Percentiles rank a stretch among this genome's conserved stretches.
Conservation (phyloP, 495 filamentous ascomycete species). For the Letharia columbiana region DNA sequence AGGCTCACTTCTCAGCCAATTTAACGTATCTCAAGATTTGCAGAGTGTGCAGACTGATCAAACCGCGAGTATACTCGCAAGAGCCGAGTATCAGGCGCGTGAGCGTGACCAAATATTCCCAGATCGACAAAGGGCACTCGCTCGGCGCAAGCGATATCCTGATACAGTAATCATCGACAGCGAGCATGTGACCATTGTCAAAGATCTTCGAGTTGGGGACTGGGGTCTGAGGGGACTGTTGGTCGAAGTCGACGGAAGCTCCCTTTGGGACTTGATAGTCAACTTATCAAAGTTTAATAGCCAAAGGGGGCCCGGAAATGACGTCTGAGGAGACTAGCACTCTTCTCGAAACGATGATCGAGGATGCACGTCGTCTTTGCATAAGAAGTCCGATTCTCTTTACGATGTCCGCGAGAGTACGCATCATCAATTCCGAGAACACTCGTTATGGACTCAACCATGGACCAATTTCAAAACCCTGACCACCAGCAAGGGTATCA, state of each 20-base stretch:
- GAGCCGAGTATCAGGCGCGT: conserved; percentile 11
- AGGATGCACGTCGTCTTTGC: conserved; percentile 32
- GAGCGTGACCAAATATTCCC: no score
- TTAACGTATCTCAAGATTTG: conserved; percentile 28
- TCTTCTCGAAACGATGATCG: conserved; percentile 33
- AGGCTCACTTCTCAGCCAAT: conserved; percentile 27
- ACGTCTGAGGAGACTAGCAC: conserved; percentile 27
- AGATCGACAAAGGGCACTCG: no score
- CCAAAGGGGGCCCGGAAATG: conserved; percentile 27
- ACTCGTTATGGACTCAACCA: conserved; percentile 33
- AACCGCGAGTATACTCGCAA: conserved; percentile 19
- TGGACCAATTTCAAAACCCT: conserved; percentile 30
- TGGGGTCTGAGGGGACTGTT: conserved; percentile 29
- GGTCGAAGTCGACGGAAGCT: conserved; percentile 31
- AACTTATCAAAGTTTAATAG: conserved; percentile 26
- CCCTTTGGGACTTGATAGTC: conserved; percentile 27
- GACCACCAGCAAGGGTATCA: conserved; percentile 33
- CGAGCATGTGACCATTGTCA: conserved; percentile 27
- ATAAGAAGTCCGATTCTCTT: conserved; percentile 32
- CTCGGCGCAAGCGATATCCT: neutral
- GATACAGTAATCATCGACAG: conserved; percentile 30
- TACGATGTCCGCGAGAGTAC: no score
- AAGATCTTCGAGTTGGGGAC: conserved; percentile 25
- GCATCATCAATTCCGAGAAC: no score
- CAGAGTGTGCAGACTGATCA: conserved; percentile 25